phyloP scores from a whole-genome alignment of 2,329 filamentous ascomycete species.

The Teratosphaeria destructans region DNA sequence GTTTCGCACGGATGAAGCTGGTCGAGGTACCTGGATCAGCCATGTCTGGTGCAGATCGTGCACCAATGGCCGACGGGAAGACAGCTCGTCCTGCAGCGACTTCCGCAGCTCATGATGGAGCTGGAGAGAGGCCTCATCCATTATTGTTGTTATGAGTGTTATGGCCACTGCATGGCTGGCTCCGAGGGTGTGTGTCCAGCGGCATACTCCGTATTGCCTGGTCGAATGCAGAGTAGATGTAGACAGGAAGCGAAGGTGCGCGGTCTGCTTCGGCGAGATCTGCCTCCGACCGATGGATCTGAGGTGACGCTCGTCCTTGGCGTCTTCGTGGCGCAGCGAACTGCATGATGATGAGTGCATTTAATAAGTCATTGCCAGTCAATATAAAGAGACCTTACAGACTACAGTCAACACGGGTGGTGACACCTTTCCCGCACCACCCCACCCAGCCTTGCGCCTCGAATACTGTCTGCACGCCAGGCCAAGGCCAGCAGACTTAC shows the following conservation, averaged over 20 bases:
- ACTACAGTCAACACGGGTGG: no score
- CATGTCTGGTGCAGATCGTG: conserved; percentile 58
- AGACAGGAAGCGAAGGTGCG: not conserved
- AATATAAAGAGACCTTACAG: no score
- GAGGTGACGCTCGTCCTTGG: no score
- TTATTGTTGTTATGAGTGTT: conserved; percentile 1
- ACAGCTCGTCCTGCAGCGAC: conserved; percentile 29
- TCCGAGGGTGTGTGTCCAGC: not conserved
- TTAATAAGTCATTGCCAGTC: no score
- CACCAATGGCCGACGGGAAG: conserved; percentile 42
- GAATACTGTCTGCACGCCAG: no score
- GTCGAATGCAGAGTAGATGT: not conserved
- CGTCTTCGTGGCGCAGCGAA: no score
- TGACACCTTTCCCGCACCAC: no score
- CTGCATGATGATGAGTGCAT: no score
- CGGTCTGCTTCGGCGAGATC: not conserved
- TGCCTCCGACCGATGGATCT: no score
- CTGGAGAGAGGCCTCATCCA: conserved; percentile 27
- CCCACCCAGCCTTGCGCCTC: no score
- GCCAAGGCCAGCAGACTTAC: not conserved
- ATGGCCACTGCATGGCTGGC: conserved; percentile 6
- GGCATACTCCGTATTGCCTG: not conserved
- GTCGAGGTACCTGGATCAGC: conserved; percentile 54
- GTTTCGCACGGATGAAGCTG: conserved; percentile 31
- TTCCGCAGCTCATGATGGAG: conserved; percentile 34